phyloP scores from a whole-genome alignment of 208 protist genomes.

The Leishmania major region DNA sequence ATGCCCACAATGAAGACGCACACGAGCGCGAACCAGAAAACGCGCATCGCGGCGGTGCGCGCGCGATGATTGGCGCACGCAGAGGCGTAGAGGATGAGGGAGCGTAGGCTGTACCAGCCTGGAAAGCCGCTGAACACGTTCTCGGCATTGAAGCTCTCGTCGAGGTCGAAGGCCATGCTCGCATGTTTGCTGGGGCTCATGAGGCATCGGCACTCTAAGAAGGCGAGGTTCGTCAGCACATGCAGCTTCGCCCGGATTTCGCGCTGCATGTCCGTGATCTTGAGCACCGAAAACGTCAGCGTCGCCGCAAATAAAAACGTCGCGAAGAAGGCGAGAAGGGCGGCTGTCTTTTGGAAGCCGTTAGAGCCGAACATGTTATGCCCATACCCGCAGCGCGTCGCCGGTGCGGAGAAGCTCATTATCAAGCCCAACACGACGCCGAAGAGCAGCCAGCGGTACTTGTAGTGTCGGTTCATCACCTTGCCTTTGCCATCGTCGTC shows the following conservation, averaged over 20 bases:
- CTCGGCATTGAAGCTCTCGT: conserved; percentile 45
- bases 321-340: conserved; percentile 53
- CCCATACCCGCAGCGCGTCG: conserved; percentile 54
- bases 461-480: conserved; percentile 71
- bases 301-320: conserved; percentile 57
- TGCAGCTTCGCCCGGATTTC: conserved; percentile 69
- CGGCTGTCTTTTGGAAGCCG: conserved; percentile 41
- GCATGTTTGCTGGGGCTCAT: conserved; percentile 58
- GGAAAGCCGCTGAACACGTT: conserved; percentile 71
- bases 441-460: conserved; percentile 61
- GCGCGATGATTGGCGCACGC: conserved; percentile 73
- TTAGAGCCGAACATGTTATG: conserved; percentile 48
- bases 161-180: conserved; percentile 55
- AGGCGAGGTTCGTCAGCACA: conserved; percentile 70
- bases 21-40: conserved; percentile 58
- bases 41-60: conserved; percentile 50
- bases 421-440: conserved; percentile 45
- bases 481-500: conserved; percentile 72
- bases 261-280: conserved; percentile 84
- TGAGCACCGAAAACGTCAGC: conserved; percentile 61
- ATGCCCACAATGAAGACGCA: conserved; percentile 44
- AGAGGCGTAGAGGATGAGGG: conserved; percentile 70
- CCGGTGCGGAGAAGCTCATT: conserved; percentile 60
- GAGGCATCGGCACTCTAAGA: conserved; percentile 65
- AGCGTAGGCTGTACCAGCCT: conserved; percentile 80